Conservation (phyloP, 352 stramenopile species). For the Phytopythium ostracodes region DNA sequence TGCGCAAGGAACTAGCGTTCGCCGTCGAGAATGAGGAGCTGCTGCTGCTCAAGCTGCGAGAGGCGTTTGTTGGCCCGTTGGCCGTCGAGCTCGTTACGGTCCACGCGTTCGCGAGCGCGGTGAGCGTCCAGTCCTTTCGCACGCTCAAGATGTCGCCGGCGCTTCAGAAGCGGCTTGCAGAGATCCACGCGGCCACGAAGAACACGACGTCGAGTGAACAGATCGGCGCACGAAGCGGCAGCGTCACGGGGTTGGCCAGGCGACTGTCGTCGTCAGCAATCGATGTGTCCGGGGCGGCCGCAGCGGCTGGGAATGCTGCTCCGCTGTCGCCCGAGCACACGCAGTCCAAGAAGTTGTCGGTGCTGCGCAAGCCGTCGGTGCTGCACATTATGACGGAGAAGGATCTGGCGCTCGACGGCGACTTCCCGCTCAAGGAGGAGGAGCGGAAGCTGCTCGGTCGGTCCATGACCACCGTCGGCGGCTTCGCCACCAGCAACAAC, state of each 20-base stretch:
- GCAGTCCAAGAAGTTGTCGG: conserved; percentile 19
- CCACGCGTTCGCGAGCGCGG: conserved; percentile 54
- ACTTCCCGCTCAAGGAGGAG: conserved; percentile 59
- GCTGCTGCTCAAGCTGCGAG: conserved; percentile 81
- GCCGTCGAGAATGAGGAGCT: conserved; percentile 74
- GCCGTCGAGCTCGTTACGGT: conserved; percentile 77
- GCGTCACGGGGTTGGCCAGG: neutral
- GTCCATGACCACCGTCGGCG: neutral
- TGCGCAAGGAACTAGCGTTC: conserved; percentile 81
- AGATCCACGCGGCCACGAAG: conserved; percentile 52
- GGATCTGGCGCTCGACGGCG: conserved; percentile 31
- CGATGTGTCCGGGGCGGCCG: neutral
- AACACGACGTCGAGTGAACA: conserved; percentile 1
- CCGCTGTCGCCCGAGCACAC: neutral
- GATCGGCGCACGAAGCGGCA: neutral
- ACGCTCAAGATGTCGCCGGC: conserved; percentile 69
- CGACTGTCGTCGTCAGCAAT: neutral
- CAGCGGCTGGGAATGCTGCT: conserved; percentile 7
- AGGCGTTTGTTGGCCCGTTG: conserved; percentile 67
- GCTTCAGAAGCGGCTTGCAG: conserved; percentile 59
- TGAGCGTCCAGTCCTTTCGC: conserved; percentile 76
- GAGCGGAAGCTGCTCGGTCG: conserved; percentile 26
- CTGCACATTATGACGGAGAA: conserved; percentile 67
- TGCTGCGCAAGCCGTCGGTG: conserved; percentile 55
- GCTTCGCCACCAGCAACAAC: neutral